Evolutionary conservation across 1,284 basidiomycete species (phyloP), one percentile per base, ranked within the genome.

Genomic region (Apiotrichum brassicae): DNA sequence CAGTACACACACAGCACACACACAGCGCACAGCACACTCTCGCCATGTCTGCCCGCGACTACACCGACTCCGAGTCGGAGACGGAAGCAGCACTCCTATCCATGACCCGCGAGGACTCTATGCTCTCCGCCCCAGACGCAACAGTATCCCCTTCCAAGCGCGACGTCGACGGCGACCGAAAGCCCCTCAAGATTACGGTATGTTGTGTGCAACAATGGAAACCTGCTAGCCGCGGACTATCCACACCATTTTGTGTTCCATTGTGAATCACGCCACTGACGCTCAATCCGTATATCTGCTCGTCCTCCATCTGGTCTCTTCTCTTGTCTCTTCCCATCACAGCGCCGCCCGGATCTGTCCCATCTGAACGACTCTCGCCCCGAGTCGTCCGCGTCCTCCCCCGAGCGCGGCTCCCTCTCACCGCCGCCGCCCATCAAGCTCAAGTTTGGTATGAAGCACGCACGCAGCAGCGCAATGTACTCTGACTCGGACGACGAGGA

Each of bases 351-450:
- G 46, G 56, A n/a, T 12, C 25, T 38, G 8, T 16, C 16, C 7
- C 43, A 53, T 24, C 30, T 46, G 12, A 12, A 22, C 26, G 25
- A 40, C 36, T 4, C 28, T 23, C 28, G 22, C 46, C 14, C 20
- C 33, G 47, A 37, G 13, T 20, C 48, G 3, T 39, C 46, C 33
- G 32, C 47, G 9, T 24, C 25, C 14, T 6, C 22, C 42, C 22
- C n/a, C 34, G 43, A 46, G 23, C 56, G 61, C 22, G 61, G 59
- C 13, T 64, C 62, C 6, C 51, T 62, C 28, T 63, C 60, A 5
- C 65, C 63, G 13, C 62, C 65, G 12, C 59, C 66, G 43, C 63
- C 60, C 4, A 62, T 69, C 38, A 62, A 62, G 49, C 46, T 67
- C 19, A n/a, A 19, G 16, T 16, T 6, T 26, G 61, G 61, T 4